A percentile compares a stretch with the other conserved stretches of the same genome.
Conservation (phyloP, 2,329 filamentous ascomycete genomes). For the Colletotrichum phormii region DNA sequence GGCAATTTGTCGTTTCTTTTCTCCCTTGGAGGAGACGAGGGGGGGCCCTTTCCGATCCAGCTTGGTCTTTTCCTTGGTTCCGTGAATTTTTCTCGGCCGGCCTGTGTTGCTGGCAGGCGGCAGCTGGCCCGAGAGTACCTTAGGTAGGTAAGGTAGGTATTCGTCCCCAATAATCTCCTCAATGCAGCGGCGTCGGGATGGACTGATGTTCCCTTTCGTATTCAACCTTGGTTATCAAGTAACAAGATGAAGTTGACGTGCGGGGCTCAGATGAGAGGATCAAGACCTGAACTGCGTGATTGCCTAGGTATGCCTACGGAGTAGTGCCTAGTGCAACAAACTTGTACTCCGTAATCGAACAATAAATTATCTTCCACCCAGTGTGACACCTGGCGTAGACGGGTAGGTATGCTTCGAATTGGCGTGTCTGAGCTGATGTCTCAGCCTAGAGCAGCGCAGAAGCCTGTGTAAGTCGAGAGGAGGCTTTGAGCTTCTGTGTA, state of each 20-base stretch:
- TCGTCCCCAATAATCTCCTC: background rate
- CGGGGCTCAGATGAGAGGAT: background rate
- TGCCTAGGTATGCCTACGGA: background rate
- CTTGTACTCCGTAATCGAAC: background rate
- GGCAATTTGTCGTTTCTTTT: constrained; percentile 26
- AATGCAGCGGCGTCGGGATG: constrained; percentile 25
- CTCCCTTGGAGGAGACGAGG: constrained; percentile 14
- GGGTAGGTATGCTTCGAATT: background rate
- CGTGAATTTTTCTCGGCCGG: constrained; percentile 4
- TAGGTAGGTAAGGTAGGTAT: background rate
- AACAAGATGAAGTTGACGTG: background rate
- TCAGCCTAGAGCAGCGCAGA: constrained; percentile 15
- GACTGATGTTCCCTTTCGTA: constrained; percentile 21
- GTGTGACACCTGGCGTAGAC: constrained; percentile 6
- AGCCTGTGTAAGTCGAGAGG: constrained; percentile 19
- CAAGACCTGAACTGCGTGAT: background rate
- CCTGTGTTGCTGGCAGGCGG: background rate
- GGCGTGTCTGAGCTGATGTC: constrained; percentile 18
- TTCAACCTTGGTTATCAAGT: background rate
- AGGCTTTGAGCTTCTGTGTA: background rate
- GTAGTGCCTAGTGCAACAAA: background rate
- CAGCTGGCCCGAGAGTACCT: constrained; percentile 4
- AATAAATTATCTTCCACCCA: constrained; percentile 2
- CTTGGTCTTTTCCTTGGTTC: constrained; percentile 25
- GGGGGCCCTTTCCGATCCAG: background rate